phyloP scores from a whole-genome alignment of 164 flowering plant species.

The Hamamelis virginiana region DNA sequence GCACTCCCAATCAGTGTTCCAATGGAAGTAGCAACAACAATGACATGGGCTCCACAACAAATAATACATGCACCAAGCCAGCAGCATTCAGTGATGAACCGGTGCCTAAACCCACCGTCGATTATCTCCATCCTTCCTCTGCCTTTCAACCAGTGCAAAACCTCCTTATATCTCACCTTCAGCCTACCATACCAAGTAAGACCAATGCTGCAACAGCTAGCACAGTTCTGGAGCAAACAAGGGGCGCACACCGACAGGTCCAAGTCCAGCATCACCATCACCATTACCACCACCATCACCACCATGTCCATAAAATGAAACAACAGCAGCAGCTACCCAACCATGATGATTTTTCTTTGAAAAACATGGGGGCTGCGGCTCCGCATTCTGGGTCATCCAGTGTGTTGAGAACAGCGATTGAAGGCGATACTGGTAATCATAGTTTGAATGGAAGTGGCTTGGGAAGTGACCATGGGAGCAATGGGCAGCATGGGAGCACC shows the following conservation, averaged over 20 bases:
- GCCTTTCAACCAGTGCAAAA: slow-evolving; percentile 20
- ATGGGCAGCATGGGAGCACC: slow-evolving; percentile 31
- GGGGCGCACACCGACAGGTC: slow-evolving; percentile 12
- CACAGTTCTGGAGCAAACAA: slow-evolving; percentile 9
- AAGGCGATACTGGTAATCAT: slow-evolving; percentile 23
- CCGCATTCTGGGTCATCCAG: slow-evolving; percentile 29
- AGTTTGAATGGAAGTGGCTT: slow-evolving; percentile 37
- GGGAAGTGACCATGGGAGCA: slow-evolving; percentile 41
- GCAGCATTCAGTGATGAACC: slow-evolving; percentile 10
- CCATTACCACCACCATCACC: slow-evolving; percentile 32
- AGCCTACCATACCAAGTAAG: slow-evolving; percentile 8
- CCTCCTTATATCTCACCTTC: slow-evolving; percentile 5
- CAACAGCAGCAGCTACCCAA: slow-evolving; percentile 12
- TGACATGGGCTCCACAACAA: slow-evolving; percentile 27
- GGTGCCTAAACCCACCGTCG: slow-evolving; percentile 4
- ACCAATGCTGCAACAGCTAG: slow-evolving; percentile 6
- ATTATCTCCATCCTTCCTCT: slow-evolving; percentile 14
- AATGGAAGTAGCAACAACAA: slow-evolving; percentile 28
- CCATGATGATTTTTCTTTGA: slow-evolving; percentile 22
- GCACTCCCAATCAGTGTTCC: slow-evolving; percentile 16
- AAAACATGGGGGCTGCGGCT: slow-evolving; percentile 5
- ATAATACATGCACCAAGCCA: slow-evolving; percentile 13
- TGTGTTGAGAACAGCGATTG: slow-evolving; percentile 6
- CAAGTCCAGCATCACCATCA: slow-evolving; percentile 33
- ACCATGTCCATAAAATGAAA: slow-evolving; percentile 18